Percentiles rank a stretch among this genome's conserved stretches.
Conservation (phyloP, 2,329 filamentous ascomycete genomes). For the Colletotrichum tabaci region DNA sequence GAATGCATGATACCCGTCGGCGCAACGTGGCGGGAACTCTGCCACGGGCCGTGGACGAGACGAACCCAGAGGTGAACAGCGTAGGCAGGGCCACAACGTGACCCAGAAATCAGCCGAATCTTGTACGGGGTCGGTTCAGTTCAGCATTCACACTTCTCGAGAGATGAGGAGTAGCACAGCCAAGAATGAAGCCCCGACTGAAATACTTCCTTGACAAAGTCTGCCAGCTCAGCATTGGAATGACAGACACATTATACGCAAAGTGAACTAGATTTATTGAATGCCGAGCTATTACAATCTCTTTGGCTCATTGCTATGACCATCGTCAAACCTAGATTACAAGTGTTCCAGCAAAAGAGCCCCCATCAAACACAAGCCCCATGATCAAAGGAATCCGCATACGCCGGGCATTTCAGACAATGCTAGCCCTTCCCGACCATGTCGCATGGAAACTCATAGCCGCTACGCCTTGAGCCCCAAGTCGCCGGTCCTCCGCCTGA, state of each 20-base stretch:
- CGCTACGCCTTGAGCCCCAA: conserved; percentile 30
- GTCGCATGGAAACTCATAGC: neutral
- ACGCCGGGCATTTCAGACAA: conserved; percentile 6
- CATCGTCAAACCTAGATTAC: conserved; percentile 23
- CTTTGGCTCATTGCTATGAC: conserved; percentile 34
- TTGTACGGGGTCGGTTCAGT: neutral
- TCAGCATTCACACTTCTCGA: neutral
- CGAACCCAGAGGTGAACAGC: neutral
- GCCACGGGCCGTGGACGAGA: conserved; percentile 26
- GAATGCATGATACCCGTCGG: conserved; percentile 2
- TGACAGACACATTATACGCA: no score
- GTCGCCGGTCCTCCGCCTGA: conserved; percentile 33
- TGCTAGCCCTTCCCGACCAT: neutral
- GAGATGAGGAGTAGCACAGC: neutral
- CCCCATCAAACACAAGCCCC: conserved; percentile 4
- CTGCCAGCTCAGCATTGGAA: no score
- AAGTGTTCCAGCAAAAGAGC: conserved; percentile 1
- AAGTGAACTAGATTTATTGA: conserved; percentile 6
- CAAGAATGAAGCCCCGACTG: no score
- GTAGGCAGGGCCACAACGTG: neutral
- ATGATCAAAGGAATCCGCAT: neutral
- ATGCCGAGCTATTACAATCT: conserved; percentile 32
- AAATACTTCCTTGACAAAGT: no score
- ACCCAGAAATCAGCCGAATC: neutral
- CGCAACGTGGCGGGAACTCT: conserved; percentile 20